These are phyloP conservation scores for Parathielavia appendiculata DNA, from an alignment of 495 filamentous ascomycete genomes.

Conservation along the genomic window DNA sequence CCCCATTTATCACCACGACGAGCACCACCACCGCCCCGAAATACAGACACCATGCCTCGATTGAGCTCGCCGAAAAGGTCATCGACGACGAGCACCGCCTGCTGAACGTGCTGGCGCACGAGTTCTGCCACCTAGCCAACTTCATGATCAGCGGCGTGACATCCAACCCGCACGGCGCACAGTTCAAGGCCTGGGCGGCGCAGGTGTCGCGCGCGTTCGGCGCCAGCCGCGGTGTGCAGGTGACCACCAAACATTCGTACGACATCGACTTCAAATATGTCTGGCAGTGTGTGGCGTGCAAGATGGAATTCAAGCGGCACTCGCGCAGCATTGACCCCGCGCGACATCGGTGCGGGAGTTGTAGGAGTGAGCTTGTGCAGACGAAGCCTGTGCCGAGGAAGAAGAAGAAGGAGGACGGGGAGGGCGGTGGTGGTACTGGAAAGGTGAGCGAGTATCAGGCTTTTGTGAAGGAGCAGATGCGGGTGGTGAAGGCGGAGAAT, in stretches of 20 bases:
- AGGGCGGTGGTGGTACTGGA: background rate
- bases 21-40: constrained; percentile 11
- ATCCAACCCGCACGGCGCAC: constrained; percentile 70
- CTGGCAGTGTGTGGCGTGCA: constrained; percentile 74
- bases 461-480: constrained; percentile 64
- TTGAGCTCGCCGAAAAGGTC: constrained; percentile 85
- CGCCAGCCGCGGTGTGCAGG: constrained; percentile 49
- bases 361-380: constrained; percentile 64
- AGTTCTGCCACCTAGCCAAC: constrained; percentile 90
- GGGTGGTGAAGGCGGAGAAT: constrained; percentile 48
- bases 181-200: constrained; percentile 71
- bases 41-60: constrained; percentile 62
- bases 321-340: constrained; percentile 70
- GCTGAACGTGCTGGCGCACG: constrained; percentile 83
- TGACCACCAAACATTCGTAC: constrained; percentile 85
- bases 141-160: constrained; percentile 70
- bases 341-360: constrained; percentile 63
- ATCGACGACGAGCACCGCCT: constrained; percentile 72
- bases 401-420: constrained; percentile 10
- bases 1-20: too few species aligned
- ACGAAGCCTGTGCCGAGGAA: constrained; percentile 68
- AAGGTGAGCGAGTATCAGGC: constrained; percentile 53
- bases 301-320: constrained; percentile 66
- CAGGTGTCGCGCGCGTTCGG: constrained; percentile 36
- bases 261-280: constrained; percentile 85